phyloP scores from a whole-genome alignment of 2,329 filamentous ascomycete genomes.

The Pestalotiopsis sp. region DNA sequence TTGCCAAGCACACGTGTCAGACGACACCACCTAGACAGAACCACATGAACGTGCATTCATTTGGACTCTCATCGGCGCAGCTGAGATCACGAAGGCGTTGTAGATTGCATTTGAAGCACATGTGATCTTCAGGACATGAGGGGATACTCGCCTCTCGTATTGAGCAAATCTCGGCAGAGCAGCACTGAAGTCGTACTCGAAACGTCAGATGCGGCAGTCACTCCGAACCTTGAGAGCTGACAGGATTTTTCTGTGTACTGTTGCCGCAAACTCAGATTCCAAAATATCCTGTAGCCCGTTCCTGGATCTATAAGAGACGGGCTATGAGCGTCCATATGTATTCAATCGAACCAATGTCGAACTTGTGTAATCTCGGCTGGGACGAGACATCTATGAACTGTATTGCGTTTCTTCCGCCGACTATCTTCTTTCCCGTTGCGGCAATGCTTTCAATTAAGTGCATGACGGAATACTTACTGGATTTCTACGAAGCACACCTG shows the following conservation, averaged over 20 bases:
- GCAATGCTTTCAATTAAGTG: neutral
- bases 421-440: constrained; percentile 3
- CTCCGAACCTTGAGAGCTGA: neutral
- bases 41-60: neutral
- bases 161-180: neutral
- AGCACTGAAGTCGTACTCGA: neutral
- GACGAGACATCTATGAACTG: neutral
- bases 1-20: neutral
- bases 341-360: neutral
- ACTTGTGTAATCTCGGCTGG: neutral
- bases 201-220: neutral
- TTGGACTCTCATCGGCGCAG: neutral
- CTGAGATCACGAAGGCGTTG: neutral
- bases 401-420: neutral
- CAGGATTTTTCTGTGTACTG: neutral
- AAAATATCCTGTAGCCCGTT: neutral
- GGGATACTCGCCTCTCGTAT: neutral
- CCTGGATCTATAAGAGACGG: neutral
- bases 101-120: neutral
- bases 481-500: neutral
- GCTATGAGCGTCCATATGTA: neutral
- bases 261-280: neutral
- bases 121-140: neutral
- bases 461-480: too few relatives aligned
- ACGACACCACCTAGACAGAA: neutral